Conservation (phyloP, 305 asterid species). For the Fraxinus latifolia region DNA sequence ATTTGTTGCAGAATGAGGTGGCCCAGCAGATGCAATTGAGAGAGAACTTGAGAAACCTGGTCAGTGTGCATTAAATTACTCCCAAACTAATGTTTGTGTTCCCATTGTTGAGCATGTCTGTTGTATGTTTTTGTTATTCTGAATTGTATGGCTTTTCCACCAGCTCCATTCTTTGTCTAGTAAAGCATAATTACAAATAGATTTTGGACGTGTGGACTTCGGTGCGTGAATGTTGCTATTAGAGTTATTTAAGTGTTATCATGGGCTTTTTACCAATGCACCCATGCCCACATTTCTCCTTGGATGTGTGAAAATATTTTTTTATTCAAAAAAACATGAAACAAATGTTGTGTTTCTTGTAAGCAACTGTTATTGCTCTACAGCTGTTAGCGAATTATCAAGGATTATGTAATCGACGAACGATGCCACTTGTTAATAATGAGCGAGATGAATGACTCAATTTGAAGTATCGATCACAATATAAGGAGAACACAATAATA, state of each 20-base stretch:
- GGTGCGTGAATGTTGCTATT: neutral
- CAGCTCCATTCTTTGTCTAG: neutral
- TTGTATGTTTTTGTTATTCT: neutral
- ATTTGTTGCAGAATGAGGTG: constrained; percentile 9
- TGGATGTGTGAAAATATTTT: neutral
- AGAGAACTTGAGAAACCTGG: constrained; percentile 14
- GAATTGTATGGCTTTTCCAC: neutral
- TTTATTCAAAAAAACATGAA: neutral
- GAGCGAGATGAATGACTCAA: neutral
- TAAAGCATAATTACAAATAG: neutral
- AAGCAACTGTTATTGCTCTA: neutral
- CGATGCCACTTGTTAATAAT: neutral
- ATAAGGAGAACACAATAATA: no score
- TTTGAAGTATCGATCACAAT: neutral
- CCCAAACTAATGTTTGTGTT: neutral
- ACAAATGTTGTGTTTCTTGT: neutral
- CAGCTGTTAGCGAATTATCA: neutral
- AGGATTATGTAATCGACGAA: neutral
- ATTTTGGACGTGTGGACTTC: neutral
- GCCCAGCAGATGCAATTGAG: constrained; percentile 4
- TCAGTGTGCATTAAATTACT: neutral
- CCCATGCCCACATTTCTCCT: neutral
- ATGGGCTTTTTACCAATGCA: neutral
- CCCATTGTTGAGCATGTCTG: neutral
- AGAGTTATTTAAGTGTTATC: neutral